A percentile compares a stretch with the other conserved stretches of the same genome.
Evolutionary conservation across 2,329 filamentous ascomycete genomes (phyloP).

Genomic region (Penicillium sp.): DNA sequence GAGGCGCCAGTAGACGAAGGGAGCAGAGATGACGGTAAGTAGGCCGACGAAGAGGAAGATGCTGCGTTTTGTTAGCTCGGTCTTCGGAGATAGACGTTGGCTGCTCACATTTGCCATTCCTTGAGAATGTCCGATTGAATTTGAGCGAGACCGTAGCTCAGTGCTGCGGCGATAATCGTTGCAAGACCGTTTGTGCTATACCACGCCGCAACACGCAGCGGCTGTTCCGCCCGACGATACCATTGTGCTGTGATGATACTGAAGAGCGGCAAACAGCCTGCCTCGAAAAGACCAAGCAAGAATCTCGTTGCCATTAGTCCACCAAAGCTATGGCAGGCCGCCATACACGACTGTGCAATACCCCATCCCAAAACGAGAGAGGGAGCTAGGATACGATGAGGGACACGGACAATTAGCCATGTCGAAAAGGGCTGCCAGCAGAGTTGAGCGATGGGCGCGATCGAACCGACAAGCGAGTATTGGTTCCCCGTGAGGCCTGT

Average conservation of each 20-base stretch:
- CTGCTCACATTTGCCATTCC: conserved; percentile 56
- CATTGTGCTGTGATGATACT: conserved; percentile 52
- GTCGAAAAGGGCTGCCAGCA: conserved; percentile 66
- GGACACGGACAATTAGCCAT: conserved; percentile 64
- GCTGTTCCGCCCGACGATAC: conserved; percentile 62
- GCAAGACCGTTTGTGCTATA: conserved; percentile 66
- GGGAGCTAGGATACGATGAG: conserved; percentile 64
- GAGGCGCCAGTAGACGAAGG: conserved; percentile 64
- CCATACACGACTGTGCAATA: conserved; percentile 54
- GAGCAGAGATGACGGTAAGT: conserved; percentile 62
- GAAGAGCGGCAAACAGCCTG: conserved; percentile 54
- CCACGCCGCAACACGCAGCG: conserved; percentile 67
- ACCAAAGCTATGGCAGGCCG: conserved; percentile 51
- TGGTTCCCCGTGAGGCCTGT: conserved; percentile 57
- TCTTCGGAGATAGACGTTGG: neutral
- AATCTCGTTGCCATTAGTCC: conserved; percentile 56
- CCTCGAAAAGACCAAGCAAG: conserved; percentile 59
- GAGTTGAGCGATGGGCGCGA: conserved; percentile 64
- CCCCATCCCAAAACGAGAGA: conserved; percentile 54
- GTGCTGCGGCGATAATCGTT: conserved; percentile 60
- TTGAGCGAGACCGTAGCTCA: conserved; percentile 63
- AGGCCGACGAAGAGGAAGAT: conserved; percentile 68
- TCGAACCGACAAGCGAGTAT: conserved; percentile 63
- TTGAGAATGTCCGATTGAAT: conserved; percentile 51
- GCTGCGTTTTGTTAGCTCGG: conserved; percentile 22